Percentiles rank a stretch among this genome's conserved stretches.
These are phyloP conservation scores for Fibroporia radiculosa DNA, from an alignment of 768 basidiomycete species.

Conservation along the genomic window DNA sequence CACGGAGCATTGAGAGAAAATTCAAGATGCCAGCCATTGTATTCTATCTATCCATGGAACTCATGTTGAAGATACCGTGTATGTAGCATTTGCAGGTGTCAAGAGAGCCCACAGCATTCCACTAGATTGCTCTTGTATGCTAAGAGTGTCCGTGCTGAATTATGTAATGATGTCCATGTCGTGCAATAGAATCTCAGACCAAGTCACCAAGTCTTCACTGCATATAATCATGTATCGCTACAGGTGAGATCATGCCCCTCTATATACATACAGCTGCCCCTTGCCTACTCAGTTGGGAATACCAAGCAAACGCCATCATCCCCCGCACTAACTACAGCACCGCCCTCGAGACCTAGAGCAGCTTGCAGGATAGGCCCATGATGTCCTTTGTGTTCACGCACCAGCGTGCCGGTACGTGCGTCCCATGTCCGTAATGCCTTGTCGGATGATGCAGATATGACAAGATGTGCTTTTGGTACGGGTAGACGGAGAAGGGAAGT, in stretches of 20 bases:
- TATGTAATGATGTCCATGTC: too few species aligned
- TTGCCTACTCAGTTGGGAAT: constrained; percentile 49
- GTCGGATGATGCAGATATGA: constrained; percentile 87
- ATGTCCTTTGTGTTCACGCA: constrained; percentile 82
- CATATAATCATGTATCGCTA: too few species aligned
- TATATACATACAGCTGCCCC: not conserved
- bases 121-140: too few species aligned
- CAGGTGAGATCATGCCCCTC: not conserved
- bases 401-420: constrained; percentile 68
- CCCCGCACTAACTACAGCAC: constrained; percentile 77
- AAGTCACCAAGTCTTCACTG: too few species aligned
- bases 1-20: too few species aligned
- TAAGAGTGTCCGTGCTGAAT: too few species aligned
- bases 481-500: constrained; percentile 75
- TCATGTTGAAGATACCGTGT: too few species aligned
- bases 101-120: too few species aligned
- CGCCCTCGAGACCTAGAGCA: constrained; percentile 60
- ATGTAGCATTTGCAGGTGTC: too few species aligned
- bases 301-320: constrained; percentile 88
- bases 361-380: constrained; percentile 68
- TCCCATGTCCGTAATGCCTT: constrained; percentile 89
- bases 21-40: too few species aligned
- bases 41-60: too few species aligned
- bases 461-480: constrained; percentile 61
- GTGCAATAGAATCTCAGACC: too few species aligned